Conservation (phyloP, 176 grass and related monocot genomes). For the bread wheat (Triticum aestivum) region IWGSC_CS_RefSeq_v2.1 NC_057799.1:100660760-100661259, state of each 20-base stretch:
- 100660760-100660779: constrained; percentile 46
- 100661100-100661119: background rate
- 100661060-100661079: constrained; percentile 3
- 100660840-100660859: constrained; percentile 74
- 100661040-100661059: background rate
- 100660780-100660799: constrained; percentile 80
- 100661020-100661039: background rate
- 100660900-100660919: constrained; percentile 25
- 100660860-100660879: constrained; percentile 14
- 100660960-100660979: constrained; percentile 80
- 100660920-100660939: constrained; percentile 82
- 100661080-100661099: background rate
- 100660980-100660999: constrained; percentile 29
- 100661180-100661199: background rate
- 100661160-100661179: background rate
- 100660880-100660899: constrained; percentile 26
- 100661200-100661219: constrained; percentile 49
- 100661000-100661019: background rate
- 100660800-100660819: constrained; percentile 77
- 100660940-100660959: constrained; percentile 85
- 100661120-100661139: background rate
- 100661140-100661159: background rate
- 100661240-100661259: constrained; percentile 93
- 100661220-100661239: constrained; percentile 85
- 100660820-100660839: constrained; percentile 80